phyloP scores from a whole-genome alignment of 2,329 filamentous ascomycete species.

The Rosellinia necatrix region DNA sequence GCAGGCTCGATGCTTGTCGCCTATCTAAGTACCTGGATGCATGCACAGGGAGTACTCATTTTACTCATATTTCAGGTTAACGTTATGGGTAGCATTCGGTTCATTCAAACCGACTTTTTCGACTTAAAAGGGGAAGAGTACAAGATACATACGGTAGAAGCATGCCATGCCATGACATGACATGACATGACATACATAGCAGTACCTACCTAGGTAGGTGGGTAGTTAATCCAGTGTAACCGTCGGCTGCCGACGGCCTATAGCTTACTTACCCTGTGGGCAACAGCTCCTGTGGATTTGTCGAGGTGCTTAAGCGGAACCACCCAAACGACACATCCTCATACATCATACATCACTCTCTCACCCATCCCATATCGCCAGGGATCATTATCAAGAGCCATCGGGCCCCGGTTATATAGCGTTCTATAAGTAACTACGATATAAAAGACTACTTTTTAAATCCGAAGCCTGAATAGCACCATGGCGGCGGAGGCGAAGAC shows the following conservation, averaged over 20 bases:
- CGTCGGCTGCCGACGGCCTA: slow-evolving; percentile 12
- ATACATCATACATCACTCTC: background rate
- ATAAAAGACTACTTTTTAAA: too few relatives aligned
- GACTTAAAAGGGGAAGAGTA: too few relatives aligned
- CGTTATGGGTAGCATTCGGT: too few relatives aligned
- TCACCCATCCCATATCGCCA: background rate
- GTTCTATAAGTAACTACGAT: too few relatives aligned
- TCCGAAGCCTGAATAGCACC: too few relatives aligned
- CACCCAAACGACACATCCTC: background rate
- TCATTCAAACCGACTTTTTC: too few relatives aligned
- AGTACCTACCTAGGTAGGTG: background rate
- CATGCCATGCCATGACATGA: background rate
- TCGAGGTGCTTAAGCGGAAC: slow-evolving; percentile 26
- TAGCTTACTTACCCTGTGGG: slow-evolving; percentile 18
- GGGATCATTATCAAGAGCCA: background rate
- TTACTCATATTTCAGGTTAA: too few relatives aligned
- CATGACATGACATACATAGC: too few relatives aligned
- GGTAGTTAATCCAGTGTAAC: background rate
- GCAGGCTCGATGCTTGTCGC: too few relatives aligned
- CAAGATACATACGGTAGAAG: background rate
- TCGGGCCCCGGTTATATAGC: background rate
- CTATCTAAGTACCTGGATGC: too few relatives aligned
- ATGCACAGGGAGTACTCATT: too few relatives aligned
- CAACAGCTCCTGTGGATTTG: too few relatives aligned
- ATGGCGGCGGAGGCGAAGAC: slow-evolving; percentile 31